Evolutionary conservation across 1,284 basidiomycete genomes (phyloP).

Genomic region (Cryptococcus sp.): DNA sequence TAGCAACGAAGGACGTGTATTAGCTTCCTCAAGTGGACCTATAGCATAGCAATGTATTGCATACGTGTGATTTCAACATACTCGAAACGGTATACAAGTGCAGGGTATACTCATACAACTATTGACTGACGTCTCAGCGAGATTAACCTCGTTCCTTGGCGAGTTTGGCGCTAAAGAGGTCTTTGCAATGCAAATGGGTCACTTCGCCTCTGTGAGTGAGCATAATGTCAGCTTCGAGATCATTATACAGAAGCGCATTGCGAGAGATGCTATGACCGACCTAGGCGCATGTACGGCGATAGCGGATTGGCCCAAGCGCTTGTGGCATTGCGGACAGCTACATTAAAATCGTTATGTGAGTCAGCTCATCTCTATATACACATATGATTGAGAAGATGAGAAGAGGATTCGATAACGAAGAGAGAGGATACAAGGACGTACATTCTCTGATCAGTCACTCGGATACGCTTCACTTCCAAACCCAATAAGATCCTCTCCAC

Average conservation of each 20-base stretch:
- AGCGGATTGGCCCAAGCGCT: slow-evolving; percentile 88
- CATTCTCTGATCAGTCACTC: slow-evolving; percentile 88
- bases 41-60: slow-evolving; percentile 57
- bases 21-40: no score
- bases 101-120: slow-evolving; percentile 2
- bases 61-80: slow-evolving; percentile 56
- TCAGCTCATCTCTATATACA: not conserved
- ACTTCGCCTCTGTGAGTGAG: slow-evolving; percentile 73
- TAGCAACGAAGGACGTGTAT: no score
- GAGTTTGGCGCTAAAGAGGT: slow-evolving; percentile 63
- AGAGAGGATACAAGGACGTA: slow-evolving; percentile 52
- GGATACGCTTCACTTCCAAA: slow-evolving; percentile 79
- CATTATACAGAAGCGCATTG: not conserved
- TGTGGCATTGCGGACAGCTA: slow-evolving; percentile 94
- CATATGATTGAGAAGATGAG: not conserved
- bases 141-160: slow-evolving; percentile 25
- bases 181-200: slow-evolving; percentile 90
- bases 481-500: slow-evolving; percentile 69
- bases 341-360: not conserved
- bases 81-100: not conserved
- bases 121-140: not conserved
- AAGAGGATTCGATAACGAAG: not conserved
- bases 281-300: slow-evolving; percentile 89
- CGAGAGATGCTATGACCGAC: slow-evolving; percentile 51
- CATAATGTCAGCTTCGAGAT: not conserved